Conservation (phyloP, 164 flowering plant species). For the Aristolochia californica region DNA sequence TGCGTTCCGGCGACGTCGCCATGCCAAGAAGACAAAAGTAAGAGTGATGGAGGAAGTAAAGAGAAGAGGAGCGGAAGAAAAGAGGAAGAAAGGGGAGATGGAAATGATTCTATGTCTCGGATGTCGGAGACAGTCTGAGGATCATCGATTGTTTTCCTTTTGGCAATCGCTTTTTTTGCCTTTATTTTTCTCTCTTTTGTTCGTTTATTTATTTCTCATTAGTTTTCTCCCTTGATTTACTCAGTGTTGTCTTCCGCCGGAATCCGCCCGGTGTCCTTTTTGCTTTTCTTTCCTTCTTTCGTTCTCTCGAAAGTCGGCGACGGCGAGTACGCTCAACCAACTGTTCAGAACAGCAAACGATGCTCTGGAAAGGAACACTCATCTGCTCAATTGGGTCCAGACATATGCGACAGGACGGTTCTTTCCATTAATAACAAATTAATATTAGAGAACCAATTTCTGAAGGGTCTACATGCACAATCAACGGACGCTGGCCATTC, state of each 20-base stretch:
- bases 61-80: background rate
- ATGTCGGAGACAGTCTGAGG: background rate
- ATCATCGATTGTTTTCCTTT: background rate
- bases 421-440: no score
- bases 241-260: background rate
- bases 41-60: background rate
- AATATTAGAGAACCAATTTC: no score
- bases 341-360: no score
- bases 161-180: background rate
- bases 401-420: no score
- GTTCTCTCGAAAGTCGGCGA: no score
- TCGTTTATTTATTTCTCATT: background rate
- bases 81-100: background rate
- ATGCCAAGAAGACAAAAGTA: background rate
- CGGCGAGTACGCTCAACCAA: no score
- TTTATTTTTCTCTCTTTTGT: background rate
- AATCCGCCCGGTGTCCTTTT: background rate
- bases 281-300: no score
- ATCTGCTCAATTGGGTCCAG: no score
- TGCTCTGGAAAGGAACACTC: no score
- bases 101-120: background rate
- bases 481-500: no score
- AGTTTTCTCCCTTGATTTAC: background rate
- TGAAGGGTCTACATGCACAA: no score
- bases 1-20: conserved; percentile 27